These are phyloP conservation scores for Protoeuglena noctilucae DNA, from an alignment of 139 green algal species.

Conservation along the genomic window DNA sequence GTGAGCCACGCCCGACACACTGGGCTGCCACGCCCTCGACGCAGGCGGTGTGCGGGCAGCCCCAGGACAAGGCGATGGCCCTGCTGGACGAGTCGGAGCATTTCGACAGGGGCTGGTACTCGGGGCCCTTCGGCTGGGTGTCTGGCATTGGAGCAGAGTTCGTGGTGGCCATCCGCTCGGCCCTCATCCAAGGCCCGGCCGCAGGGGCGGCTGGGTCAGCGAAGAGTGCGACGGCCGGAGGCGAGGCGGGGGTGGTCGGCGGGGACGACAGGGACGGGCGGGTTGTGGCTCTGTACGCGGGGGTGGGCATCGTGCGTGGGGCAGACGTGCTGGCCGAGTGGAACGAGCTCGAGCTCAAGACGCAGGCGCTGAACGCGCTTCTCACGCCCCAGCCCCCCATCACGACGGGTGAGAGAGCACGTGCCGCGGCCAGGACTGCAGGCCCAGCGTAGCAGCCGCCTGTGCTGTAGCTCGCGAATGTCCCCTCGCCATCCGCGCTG, in stretches of 20 bases:
- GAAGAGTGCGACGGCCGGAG: background rate
- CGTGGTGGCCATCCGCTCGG: conserved; percentile 90
- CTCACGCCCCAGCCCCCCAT: conserved; percentile 17
- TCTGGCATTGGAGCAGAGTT: conserved; percentile 69
- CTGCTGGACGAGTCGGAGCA: conserved; percentile 42
- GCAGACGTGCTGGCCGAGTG: conserved; percentile 64
- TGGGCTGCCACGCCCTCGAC: conserved; percentile 69
- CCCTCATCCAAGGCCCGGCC: conserved; percentile 65
- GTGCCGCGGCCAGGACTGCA: background rate
- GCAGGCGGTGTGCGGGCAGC: conserved; percentile 78
- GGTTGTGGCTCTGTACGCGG: conserved; percentile 63
- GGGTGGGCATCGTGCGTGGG: conserved; percentile 85
- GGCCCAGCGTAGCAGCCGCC: conserved; percentile 12
- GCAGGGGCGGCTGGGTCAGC: background rate
- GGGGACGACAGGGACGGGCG: background rate
- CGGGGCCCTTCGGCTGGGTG: conserved; percentile 89
- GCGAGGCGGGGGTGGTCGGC: background rate
- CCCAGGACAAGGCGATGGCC: conserved; percentile 17
- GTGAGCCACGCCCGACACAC: conserved; percentile 8
- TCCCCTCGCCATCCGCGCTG: background rate
- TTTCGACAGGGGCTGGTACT: conserved; percentile 93
- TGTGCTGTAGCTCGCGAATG: conserved; percentile 12
- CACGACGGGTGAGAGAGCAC: background rate
- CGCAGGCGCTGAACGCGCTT: conserved; percentile 26
- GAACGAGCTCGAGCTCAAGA: conserved; percentile 87